Evolutionary conservation across 2,329 filamentous ascomycete species (phyloP), one percentile per base, ranked within the genome.

Genomic region (Microdochium paspali): DNA sequence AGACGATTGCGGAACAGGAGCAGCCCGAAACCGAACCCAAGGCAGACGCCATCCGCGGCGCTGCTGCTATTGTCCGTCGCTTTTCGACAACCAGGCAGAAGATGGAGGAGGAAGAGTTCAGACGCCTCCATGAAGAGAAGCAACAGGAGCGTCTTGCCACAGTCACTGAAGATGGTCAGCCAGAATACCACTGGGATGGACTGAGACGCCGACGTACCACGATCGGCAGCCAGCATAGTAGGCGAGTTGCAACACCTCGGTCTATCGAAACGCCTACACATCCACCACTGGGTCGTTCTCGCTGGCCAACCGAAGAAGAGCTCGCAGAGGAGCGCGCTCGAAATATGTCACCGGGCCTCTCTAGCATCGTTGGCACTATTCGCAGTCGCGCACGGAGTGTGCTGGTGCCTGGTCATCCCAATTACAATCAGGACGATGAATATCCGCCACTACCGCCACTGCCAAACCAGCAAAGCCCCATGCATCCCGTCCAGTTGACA

Each of bases 21-120:
- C 90, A 97, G 62, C 86, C 90, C n/a, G 93, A 98, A 65, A 85
- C 86, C 13, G 93, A 98, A 58, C 93, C 93, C 46, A 94, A 95
- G 61, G 93, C 93, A 13, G 93, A 98, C 64, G 90, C 93, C 10
- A 94, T 98, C 59, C 87, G 93, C 55, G 93, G 91, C 51, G 74
- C 91, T 15, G 90, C 88, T 6, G 89, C 90, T 44, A 89, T 98
- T 50, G 77, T 98, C 46, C 82, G 93, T 52, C 81, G 87, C 13
- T 74, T 98, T 45, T 96, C 90, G 0, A 74, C 74, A 10, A 76
- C 84, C 0, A 78, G 93, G 51, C 79, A 85, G 51, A 85, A 84
- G 61, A 85, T 85, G 72, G 88, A 97, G 62, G 73, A 82, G 7
- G 80, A 87, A 42, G 93, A 97, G 63, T 78, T 85, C 20, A 84